Conservation (phyloP, 2,329 filamentous ascomycete species). For the Calonectria henricotiae region DNA sequence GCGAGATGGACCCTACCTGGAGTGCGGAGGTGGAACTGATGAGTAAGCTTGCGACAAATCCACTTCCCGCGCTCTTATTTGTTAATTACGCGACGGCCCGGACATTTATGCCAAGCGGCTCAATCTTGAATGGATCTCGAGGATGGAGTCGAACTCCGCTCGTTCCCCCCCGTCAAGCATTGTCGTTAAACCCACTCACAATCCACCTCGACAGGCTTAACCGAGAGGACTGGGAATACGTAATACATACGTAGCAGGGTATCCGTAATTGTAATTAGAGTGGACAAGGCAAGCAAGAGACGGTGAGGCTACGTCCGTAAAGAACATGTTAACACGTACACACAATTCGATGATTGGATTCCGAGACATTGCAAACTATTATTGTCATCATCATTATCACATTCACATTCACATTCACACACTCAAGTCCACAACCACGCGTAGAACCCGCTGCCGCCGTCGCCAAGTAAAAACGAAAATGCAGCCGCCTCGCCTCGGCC, state of each 20-base stretch:
- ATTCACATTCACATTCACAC: not conserved
- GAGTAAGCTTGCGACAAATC: not conserved
- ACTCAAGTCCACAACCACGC: not conserved
- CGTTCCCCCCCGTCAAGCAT: not conserved
- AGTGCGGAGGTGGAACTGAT: conserved; percentile 6
- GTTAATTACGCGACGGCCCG: conserved; percentile 5
- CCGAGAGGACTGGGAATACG: not conserved
- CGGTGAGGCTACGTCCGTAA: not conserved
- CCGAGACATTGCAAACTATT: not conserved
- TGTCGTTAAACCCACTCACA: not conserved
- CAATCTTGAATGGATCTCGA: conserved; percentile 2
- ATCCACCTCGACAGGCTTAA: conserved; percentile 11
- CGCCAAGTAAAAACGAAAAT: not conserved
- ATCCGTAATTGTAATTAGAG: conserved; percentile 3
- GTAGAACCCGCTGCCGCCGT: too few species aligned
- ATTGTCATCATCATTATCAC: not conserved
- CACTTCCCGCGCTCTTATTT: not conserved
- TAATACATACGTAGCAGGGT: not conserved
- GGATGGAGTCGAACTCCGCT: conserved; percentile 12
- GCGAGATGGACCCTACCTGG: not conserved
- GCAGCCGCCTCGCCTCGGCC: not conserved
- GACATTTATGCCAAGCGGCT: conserved; percentile 3
- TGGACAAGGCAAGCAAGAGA: not conserved
- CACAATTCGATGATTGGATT: not conserved
- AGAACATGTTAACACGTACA: not conserved